Base-by-base conservation (phyloP, 2,329 filamentous ascomycete species). In the Fusarium nisikadoi region DNA sequence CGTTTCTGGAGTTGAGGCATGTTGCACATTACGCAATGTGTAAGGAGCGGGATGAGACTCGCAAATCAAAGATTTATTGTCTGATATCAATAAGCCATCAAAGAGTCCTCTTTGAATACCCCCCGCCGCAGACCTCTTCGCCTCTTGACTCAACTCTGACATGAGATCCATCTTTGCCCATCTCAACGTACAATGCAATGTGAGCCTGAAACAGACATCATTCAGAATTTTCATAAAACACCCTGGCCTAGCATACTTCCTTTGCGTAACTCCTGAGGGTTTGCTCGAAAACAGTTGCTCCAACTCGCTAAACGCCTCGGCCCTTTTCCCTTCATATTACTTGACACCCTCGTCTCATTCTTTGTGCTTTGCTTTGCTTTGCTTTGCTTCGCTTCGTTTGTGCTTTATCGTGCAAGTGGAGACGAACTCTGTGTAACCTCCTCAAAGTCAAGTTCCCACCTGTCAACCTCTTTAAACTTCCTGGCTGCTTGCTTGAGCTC, bases 381-480 rank as follows among this genome's bases (percentile, higher is more conserved):
- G 23, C 23, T 25, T 25, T 25, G 23, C 23, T 25, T 25, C 23
- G 23, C 23, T 25, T 25, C 23, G 23, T 56, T 43, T 66, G 43
- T 56, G 11, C 29, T 49, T 66, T 27, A 90, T 63, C 87, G 83
- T 45, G 84, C 87, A 72, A 81, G 80, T 3, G 88, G 87, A 25
- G 88, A 89, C 64, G 86, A 87, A 67, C 84, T 85, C 79, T 87
- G 85, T 27, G 85, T 86, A 53, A 90, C 85, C 73, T 90, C 89
- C 82, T 93, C 91, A 79, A 88, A 93, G 55, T 90, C 89, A 68
- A 93, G 81, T 80, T 91, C 85, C 90, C 90, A 93, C 80, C 86
- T 84, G 78, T 93, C 91, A 43, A 93, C 91, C 80, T 92, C 90
- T 78, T 88, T 85, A 75, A 93, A 93, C 80, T 92, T 92, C 77